Evolutionary conservation across 305 asterid species (phyloP).

Genomic region (Fraxinus greggii): DNA sequence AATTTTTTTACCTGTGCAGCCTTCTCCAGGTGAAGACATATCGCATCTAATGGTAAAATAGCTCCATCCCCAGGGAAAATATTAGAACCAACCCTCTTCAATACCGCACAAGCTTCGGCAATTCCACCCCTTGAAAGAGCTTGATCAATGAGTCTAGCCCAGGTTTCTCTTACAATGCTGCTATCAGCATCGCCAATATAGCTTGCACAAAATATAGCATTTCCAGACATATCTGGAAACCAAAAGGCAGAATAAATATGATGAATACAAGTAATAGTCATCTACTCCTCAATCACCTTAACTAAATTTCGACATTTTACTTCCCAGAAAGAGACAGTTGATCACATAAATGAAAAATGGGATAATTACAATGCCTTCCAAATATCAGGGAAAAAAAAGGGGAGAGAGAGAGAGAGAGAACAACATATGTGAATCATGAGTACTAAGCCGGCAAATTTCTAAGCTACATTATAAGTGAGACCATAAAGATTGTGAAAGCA

Average conservation of each 20-base stretch:
- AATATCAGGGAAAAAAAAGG: background rate
- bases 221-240: slow-evolving; percentile 75
- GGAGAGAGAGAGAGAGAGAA: background rate
- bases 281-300: background rate
- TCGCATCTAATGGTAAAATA: slow-evolving; percentile 75
- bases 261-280: background rate
- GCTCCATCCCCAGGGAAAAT: slow-evolving; percentile 89
- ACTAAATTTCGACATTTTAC: background rate
- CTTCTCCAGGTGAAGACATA: slow-evolving; percentile 91
- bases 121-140: slow-evolving; percentile 88
- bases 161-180: slow-evolving; percentile 83
- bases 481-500: background rate
- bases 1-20: slow-evolving; percentile 69
- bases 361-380: background rate
- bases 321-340: background rate
- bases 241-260: slow-evolving; percentile 10
- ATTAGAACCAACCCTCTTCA: slow-evolving; percentile 81
- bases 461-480: background rate
- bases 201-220: slow-evolving; percentile 95
- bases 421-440: background rate
- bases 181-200: slow-evolving; percentile 93
- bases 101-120: slow-evolving; percentile 88
- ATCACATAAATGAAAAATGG: background rate
- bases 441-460: background rate
- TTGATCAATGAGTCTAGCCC: slow-evolving; percentile 96